Evolutionary conservation across 495 filamentous ascomycete species (phyloP).

Genomic region (Daldinia caldariorum): DNA sequence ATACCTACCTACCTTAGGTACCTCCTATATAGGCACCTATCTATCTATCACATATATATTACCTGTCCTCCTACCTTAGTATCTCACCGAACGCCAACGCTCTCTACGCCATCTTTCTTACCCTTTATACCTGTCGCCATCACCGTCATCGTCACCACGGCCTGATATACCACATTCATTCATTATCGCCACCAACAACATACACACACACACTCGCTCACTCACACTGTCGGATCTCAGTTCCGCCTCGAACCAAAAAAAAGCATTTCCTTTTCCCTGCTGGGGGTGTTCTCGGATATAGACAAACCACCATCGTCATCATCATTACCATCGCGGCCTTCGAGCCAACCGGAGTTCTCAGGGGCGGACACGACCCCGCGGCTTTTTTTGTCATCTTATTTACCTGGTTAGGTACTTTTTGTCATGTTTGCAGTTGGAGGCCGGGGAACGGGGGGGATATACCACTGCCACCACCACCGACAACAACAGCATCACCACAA

Average conservation of each 20-base stretch:
- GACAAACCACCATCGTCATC: not conserved
- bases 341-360: slow-evolving; percentile 8
- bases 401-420: no score
- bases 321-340: slow-evolving; percentile 13
- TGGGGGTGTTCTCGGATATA: slow-evolving; percentile 26
- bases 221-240: not conserved
- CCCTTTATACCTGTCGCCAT: not conserved
- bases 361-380: not conserved
- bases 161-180: no score
- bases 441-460: no score
- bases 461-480: no score
- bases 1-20: not conserved
- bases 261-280: slow-evolving; percentile 15
- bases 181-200: no score
- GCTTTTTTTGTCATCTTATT: slow-evolving; percentile 7
- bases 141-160: no score
- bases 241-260: slow-evolving; percentile 19
- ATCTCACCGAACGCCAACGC: slow-evolving; percentile 2
- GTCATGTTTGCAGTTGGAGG: no score
- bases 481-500: no score
- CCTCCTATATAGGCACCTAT: not conserved
- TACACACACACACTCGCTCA: no score
- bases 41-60: no score
- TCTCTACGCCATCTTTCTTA: slow-evolving; percentile 15
- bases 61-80: no score